phyloP scores from a whole-genome alignment of 2,329 filamentous ascomycete species.

The Gnomoniopsis sp. region DNA sequence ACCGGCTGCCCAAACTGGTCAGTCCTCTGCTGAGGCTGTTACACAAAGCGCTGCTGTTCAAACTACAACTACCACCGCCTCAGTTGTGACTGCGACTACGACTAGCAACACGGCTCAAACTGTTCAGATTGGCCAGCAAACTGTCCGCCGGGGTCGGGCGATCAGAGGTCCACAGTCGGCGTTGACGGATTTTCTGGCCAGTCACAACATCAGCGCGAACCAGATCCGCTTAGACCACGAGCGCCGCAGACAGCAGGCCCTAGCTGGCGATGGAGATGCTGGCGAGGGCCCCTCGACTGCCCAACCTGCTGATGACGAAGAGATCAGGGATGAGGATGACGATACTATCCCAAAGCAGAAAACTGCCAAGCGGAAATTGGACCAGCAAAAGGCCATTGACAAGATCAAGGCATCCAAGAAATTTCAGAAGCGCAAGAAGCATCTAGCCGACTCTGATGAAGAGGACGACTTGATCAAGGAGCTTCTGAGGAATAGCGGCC shows the following conservation, averaged over 20 bases:
- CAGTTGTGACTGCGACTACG: neutral
- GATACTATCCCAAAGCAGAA: slow-evolving; percentile 28
- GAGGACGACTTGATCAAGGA: slow-evolving; percentile 47
- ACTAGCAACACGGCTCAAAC: neutral
- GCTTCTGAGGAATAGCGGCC: slow-evolving; percentile 47
- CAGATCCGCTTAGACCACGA: slow-evolving; percentile 51
- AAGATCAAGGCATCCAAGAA: slow-evolving; percentile 61
- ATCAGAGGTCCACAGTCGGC: slow-evolving; percentile 40
- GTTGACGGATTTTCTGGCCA: slow-evolving; percentile 52
- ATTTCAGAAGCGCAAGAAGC: slow-evolving; percentile 51
- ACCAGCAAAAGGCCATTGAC: slow-evolving; percentile 52
- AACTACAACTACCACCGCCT: neutral
- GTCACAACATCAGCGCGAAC: slow-evolving; percentile 67
- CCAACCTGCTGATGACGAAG: slow-evolving; percentile 20
- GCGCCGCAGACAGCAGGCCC: slow-evolving; percentile 40
- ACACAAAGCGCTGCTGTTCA: neutral
- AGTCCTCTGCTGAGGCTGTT: neutral
- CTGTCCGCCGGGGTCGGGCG: slow-evolving; percentile 6
- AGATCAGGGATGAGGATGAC: slow-evolving; percentile 13
- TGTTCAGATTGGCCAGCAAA: slow-evolving; percentile 1
- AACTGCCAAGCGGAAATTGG: slow-evolving; percentile 44
- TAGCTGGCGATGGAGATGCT: slow-evolving; percentile 25
- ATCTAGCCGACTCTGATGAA: slow-evolving; percentile 37
- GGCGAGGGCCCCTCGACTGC: slow-evolving; percentile 19
- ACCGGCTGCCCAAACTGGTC: too few species aligned